Conservation (phyloP, 169 alveolate species). For the Babesia ovis region DNA sequence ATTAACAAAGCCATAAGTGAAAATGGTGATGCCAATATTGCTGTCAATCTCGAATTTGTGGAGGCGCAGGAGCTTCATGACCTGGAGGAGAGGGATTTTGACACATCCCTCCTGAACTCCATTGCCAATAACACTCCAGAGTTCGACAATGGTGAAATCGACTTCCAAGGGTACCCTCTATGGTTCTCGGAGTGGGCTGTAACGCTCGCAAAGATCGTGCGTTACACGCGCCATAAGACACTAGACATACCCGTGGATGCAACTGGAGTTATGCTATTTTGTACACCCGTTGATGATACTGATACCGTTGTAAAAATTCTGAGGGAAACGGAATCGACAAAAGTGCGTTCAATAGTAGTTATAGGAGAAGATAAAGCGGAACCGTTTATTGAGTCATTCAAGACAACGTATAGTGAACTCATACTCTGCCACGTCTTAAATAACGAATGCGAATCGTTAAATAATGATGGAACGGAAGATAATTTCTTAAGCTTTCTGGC, state of each 20-base stretch:
- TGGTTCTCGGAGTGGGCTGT: conserved; percentile 67
- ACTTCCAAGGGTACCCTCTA: conserved; percentile 30
- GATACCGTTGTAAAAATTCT: conserved; percentile 3
- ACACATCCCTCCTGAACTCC: conserved; percentile 36
- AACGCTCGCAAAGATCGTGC: conserved; percentile 39
- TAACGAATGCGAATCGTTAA: neutral
- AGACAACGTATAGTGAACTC: neutral
- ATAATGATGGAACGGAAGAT: neutral
- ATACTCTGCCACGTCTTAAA: neutral
- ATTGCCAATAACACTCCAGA: conserved; percentile 17
- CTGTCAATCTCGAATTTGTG: conserved; percentile 9
- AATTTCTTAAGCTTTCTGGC: neutral
- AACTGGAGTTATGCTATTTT: conserved; percentile 29
- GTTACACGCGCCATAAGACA: conserved; percentile 13
- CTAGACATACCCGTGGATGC: conserved; percentile 21
- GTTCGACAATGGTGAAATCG: conserved; percentile 3
- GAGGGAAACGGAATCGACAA: neutral
- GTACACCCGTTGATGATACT: conserved; percentile 12
- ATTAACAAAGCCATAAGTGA: neutral
- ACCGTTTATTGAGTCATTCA: neutral
- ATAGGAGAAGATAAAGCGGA: neutral
- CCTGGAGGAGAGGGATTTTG: conserved; percentile 30
- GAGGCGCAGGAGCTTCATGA: conserved; percentile 3
- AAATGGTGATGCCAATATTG: neutral
- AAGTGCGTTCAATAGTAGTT: neutral